Evolutionary conservation across 305 asterid genomes (phyloP), one percentile per base, ranked within the genome.

Genomic region (Caryopteris hybrid): DNA sequence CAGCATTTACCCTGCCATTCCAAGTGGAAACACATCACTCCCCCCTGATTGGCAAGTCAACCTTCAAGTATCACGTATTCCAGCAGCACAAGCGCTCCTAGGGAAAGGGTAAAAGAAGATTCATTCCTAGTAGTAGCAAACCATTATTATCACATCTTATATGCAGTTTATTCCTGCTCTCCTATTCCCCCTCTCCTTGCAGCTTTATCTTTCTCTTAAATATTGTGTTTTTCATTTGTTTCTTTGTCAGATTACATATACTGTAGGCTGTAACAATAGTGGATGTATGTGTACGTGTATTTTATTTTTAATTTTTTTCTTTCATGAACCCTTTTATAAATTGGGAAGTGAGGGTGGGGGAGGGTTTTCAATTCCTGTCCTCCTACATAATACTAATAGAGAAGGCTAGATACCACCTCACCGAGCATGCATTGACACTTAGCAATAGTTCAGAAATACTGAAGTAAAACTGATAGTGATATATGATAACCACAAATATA

Each of bases 101-200:
- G 95, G 96, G 46, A 89, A 89, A 83, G 95, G 98, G 98, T 91
- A 84, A 80, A 58, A n/a, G 54, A 65, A 1, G 55, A 62, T 43
- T 71, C 59, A 38, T 47, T 64, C 29, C 65, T 59, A 11, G 54
- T 62, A 20, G 50, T 53, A 56, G 39, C 31, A 43, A 38, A 61
- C 22, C 9, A 4, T 58, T 56, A 17, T 42, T 55, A 34, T 47
- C 29, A 61, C 34, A 43, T 43, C 43, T 47, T 46, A 10, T 59
- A 21, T 66, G 17, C 20, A 31, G 43, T 55, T 52, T 60, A 18
- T 56, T 20, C 62, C 21, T 46, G 48, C 57, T 45, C 53, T 39
- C 70, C 23, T 43, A 33, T 14, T 39, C 18, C 27, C 12, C 68
- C 12, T 25, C 62, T 47, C 10, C 18, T 21, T 31, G 43, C 25